Conservation (phyloP, 176 grass and related monocot species). For the Luzula sylvatica region DNA sequence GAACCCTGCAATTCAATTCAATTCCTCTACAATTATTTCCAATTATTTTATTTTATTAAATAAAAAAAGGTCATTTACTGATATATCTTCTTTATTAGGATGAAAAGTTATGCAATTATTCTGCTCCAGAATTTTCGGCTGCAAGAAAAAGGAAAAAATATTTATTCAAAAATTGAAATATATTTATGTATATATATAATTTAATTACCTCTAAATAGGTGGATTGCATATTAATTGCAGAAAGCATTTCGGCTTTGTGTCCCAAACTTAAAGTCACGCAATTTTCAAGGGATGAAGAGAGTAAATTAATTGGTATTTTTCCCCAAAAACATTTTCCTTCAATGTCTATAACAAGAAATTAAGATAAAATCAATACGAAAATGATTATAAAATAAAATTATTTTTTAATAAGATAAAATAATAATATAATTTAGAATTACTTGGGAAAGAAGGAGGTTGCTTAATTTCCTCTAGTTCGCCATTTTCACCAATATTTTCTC, state of each 20-base stretch:
- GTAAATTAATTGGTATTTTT: conserved; percentile 57
- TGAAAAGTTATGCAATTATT: conserved; percentile 49
- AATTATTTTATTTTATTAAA: conserved; percentile 13
- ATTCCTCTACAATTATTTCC: conserved; percentile 17
- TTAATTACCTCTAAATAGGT: conserved; percentile 53
- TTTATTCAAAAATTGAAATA: conserved; percentile 5
- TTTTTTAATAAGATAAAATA: neutral
- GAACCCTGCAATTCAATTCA: conserved; percentile 41
- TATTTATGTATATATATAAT: neutral
- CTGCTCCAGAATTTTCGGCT: conserved; percentile 49
- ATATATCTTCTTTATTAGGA: conserved; percentile 44
- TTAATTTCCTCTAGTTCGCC: neutral
- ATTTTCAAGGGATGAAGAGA: conserved; percentile 58
- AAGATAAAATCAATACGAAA: conserved; percentile 19
- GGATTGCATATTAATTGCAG: conserved; percentile 49
- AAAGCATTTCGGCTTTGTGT: conserved; percentile 36
- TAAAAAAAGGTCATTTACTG: conserved; percentile 29
- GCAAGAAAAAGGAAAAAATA: conserved; percentile 24
- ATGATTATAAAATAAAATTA: conserved; percentile 16
- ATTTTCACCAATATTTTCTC: conserved; percentile 20
- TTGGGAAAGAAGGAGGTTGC: conserved; percentile 11
- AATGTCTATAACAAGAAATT: conserved; percentile 37
- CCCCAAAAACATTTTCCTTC: conserved; percentile 80
- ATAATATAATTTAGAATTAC: conserved; percentile 15
- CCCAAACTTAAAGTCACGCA: conserved; percentile 59